phyloP scores from a whole-genome alignment of 2,329 filamentous ascomycete genomes.

The Ophiocordyceps robertsii region DNA sequence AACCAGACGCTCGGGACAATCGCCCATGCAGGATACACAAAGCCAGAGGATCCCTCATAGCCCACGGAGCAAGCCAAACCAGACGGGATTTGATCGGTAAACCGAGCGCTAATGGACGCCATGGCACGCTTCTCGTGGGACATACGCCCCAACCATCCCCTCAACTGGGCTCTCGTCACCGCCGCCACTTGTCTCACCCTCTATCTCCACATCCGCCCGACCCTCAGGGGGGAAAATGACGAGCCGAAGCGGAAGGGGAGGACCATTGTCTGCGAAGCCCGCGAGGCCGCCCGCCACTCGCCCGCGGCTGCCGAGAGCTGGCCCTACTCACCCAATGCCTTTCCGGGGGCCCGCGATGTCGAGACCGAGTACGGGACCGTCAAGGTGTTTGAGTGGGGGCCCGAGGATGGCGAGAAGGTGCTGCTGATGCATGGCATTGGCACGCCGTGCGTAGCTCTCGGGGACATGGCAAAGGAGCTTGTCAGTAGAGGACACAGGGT shows the following conservation, averaged over 20 bases:
- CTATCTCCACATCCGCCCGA: slow-evolving; percentile 18
- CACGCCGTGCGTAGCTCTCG: slow-evolving; percentile 60
- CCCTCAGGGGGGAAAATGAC: slow-evolving; percentile 4
- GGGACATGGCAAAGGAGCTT: slow-evolving; percentile 51
- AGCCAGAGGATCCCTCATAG: no score
- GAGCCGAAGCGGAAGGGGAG: slow-evolving; percentile 3
- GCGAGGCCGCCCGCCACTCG: neutral
- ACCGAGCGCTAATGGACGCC: neutral
- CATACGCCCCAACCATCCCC: neutral
- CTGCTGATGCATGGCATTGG: slow-evolving; percentile 71
- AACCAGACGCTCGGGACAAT: no score
- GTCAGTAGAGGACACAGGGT: slow-evolving; percentile 57
- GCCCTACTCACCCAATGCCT: slow-evolving; percentile 55
- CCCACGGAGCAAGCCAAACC: no score
- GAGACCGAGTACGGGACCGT: slow-evolving; percentile 56
- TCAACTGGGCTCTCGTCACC: slow-evolving; percentile 5
- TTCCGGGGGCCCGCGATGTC: slow-evolving; percentile 59
- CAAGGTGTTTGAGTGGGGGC: slow-evolving; percentile 71
- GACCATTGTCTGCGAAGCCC: neutral
- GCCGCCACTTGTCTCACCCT: slow-evolving; percentile 19
- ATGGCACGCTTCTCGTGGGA: neutral
- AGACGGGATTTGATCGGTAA: no score
- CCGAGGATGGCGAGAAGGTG: slow-evolving; percentile 55
- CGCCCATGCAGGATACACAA: no score
- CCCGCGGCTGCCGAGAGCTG: neutral